Percentiles rank a stretch among this genome's conserved stretches.
phyloP scores from a whole-genome alignment of 352 stramenopile genomes.

The Globisporangium cystogenes region DNA sequence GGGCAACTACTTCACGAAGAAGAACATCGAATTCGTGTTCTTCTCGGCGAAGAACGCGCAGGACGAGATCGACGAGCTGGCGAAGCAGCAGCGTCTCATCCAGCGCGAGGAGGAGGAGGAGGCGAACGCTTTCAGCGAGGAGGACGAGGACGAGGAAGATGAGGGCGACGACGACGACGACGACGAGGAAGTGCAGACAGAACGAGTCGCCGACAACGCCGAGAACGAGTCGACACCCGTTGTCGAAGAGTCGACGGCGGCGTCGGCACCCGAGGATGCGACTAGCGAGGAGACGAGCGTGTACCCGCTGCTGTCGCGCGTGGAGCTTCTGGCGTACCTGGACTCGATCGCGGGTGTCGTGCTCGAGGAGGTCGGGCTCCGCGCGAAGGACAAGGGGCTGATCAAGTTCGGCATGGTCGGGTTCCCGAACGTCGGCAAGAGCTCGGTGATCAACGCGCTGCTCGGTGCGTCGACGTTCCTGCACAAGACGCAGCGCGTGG shows the following conservation, averaged over 20 bases:
- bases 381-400: slow-evolving; percentile 76
- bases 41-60: slow-evolving; percentile 97
- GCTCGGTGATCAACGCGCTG: slow-evolving; percentile 98
- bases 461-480: slow-evolving; percentile 94
- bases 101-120: slow-evolving; percentile 23
- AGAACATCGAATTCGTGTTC: slow-evolving; percentile 94
- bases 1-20: slow-evolving; percentile 92
- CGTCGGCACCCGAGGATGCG: not conserved
- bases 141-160: slow-evolving; percentile 21
- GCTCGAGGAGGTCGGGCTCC: slow-evolving; percentile 47
- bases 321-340: slow-evolving; percentile 75
- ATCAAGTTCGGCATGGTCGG: slow-evolving; percentile 98
- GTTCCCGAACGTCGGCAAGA: slow-evolving; percentile 99
- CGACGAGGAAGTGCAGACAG: not conserved
- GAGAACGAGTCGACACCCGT: slow-evolving; percentile 6
- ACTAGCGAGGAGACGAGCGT: slow-evolving; percentile 12
- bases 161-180: slow-evolving; percentile 33
- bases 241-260: slow-evolving; percentile 8
- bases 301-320: slow-evolving; percentile 66
- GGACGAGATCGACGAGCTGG: slow-evolving; percentile 83
- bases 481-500: slow-evolving; percentile 95
- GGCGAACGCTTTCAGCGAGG: slow-evolving; percentile 1
- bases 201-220: not conserved
- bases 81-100: slow-evolving; percentile 47
- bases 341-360: slow-evolving; percentile 46